Evolutionary conservation across 768 basidiomycete genomes (phyloP).

Genomic region (Leccinum rimulosum): DNA sequence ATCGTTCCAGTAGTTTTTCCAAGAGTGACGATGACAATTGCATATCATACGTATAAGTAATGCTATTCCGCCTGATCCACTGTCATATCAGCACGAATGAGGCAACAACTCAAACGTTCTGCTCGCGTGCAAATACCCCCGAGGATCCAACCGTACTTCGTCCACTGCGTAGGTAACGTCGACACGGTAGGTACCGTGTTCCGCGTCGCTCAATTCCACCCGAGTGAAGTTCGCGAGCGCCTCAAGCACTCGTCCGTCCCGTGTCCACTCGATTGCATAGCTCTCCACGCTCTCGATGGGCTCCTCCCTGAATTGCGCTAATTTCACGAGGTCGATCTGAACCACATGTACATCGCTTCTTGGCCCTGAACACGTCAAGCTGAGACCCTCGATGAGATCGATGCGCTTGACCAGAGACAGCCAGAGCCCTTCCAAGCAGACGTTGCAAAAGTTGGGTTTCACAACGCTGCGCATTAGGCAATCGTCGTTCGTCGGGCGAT

Average conservation of each 20-base stretch:
- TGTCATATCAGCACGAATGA: not conserved
- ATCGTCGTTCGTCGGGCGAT: constrained; percentile 80
- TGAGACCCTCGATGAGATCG: constrained; percentile 57
- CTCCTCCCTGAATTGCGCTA: constrained; percentile 52
- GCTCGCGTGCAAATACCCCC: constrained; percentile 29
- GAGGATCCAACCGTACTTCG: constrained; percentile 52
- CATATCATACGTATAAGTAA: constrained; percentile 17
- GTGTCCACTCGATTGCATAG: constrained; percentile 57
- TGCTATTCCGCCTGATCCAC: not conserved
- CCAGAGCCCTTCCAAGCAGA: constrained; percentile 76
- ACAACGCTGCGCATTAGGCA: constrained; percentile 79
- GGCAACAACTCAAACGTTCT: constrained; percentile 15
- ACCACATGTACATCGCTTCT: constrained; percentile 39
- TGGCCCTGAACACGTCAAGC: constrained; percentile 35
- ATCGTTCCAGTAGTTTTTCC: constrained; percentile 17
- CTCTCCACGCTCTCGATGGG: constrained; percentile 38
- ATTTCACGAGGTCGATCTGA: constrained; percentile 52
- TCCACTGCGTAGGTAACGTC: constrained; percentile 52
- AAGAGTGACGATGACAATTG: constrained; percentile 10
- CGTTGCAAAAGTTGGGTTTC: constrained; percentile 70
- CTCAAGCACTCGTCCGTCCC: constrained; percentile 43
- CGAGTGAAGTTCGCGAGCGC: constrained; percentile 50
- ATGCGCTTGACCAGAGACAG: constrained; percentile 56
- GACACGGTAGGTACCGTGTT: constrained; percentile 43
- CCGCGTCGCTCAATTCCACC: constrained; percentile 37